These are phyloP conservation scores for Simmondsia chinensis DNA, from an alignment of 148 eudicot species.

Conservation along the genomic window DNA sequence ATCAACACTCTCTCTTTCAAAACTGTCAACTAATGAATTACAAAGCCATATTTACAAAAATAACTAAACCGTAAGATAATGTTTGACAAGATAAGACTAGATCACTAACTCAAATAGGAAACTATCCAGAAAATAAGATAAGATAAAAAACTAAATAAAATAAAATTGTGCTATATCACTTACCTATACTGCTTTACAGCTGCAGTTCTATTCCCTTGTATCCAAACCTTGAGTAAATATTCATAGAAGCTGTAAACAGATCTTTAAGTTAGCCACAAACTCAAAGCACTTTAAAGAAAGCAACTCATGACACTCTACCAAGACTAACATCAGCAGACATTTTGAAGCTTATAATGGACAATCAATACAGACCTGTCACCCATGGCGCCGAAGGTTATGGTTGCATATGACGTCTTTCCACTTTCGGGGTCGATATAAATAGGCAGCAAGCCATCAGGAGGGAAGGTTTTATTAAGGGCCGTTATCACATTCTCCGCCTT, in stretches of 20 bases:
- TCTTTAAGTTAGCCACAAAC: constrained; percentile 7
- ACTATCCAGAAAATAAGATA: background rate
- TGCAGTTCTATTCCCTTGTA: constrained; percentile 92
- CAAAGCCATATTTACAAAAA: too few relatives aligned
- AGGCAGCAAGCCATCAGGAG: constrained; percentile 85
- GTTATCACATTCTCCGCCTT: constrained; percentile 84
- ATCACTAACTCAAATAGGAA: too few relatives aligned
- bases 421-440: constrained; percentile 74
- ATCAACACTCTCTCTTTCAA: too few relatives aligned
- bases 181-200: constrained; percentile 91
- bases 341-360: background rate
- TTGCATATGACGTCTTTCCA: constrained; percentile 57
- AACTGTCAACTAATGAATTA: too few relatives aligned
- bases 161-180: constrained; percentile 3
- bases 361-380: constrained; percentile 73
- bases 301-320: background rate
- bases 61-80: too few relatives aligned
- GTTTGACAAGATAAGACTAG: too few relatives aligned
- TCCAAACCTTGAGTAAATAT: constrained; percentile 94
- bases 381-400: constrained; percentile 99
- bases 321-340: too few relatives aligned
- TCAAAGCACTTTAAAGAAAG: too few relatives aligned
- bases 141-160: background rate
- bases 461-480: constrained; percentile 79
- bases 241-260: constrained; percentile 83